Evolutionary conservation across 495 filamentous ascomycete species (phyloP).

Genomic region (Lasiosphaeriaceae sp.): DNA sequence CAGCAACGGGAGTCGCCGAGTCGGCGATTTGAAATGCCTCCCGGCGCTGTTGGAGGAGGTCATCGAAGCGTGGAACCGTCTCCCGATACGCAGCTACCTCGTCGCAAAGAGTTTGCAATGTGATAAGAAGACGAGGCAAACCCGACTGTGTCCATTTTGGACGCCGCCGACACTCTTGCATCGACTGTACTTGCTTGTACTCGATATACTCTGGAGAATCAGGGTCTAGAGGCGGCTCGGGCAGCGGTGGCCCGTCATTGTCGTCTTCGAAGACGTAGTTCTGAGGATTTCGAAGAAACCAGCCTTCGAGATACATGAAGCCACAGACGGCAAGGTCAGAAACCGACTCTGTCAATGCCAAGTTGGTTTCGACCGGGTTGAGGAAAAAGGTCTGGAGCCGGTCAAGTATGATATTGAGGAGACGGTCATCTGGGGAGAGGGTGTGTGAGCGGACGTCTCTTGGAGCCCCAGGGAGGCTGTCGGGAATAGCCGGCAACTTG

Average conservation of each 20-base stretch:
- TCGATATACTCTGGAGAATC: constrained; percentile 38
- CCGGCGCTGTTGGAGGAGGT: constrained; percentile 68
- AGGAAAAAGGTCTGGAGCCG: constrained; percentile 76
- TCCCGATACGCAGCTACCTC: constrained; percentile 62
- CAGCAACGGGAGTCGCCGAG: constrained; percentile 14
- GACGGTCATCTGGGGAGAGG: constrained; percentile 66
- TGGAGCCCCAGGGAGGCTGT: constrained; percentile 50
- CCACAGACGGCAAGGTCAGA: constrained; percentile 80
- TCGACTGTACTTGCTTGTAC: constrained; percentile 37
- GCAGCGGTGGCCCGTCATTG: constrained; percentile 24
- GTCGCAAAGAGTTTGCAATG: constrained; percentile 55
- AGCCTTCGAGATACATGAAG: constrained; percentile 77
- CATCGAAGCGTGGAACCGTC: constrained; percentile 73
- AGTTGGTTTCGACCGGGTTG: constrained; percentile 85
- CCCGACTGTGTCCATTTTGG: constrained; percentile 45
- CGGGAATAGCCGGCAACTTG: constrained; percentile 45
- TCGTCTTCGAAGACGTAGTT: constrained; percentile 52
- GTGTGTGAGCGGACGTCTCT: constrained; percentile 55
- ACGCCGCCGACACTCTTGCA: constrained; percentile 46
- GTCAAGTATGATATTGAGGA: constrained; percentile 65
- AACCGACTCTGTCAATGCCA: constrained; percentile 77
- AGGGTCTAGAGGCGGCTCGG: constrained; percentile 28
- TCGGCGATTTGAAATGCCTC: constrained; percentile 60
- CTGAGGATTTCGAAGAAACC: constrained; percentile 75
- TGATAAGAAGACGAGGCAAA: constrained; percentile 47